A percentile compares a stretch with the other conserved stretches of the same genome.
phyloP scores from a whole-genome alignment of 2,329 filamentous ascomycete genomes.

The Neopestalotiopsis rosae region DNA sequence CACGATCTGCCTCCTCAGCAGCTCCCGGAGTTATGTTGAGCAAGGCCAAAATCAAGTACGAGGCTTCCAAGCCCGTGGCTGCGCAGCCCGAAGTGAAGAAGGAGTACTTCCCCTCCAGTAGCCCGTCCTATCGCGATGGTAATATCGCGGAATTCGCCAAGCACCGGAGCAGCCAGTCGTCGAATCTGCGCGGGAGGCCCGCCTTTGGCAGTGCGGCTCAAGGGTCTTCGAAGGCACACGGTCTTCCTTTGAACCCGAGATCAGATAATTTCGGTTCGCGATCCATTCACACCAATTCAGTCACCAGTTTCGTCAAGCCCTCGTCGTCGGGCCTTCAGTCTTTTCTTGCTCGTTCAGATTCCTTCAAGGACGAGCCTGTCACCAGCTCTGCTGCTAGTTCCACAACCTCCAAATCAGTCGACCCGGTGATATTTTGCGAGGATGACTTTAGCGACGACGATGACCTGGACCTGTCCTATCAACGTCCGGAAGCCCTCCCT shows the following conservation, averaged over 20 bases:
- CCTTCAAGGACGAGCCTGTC: conserved; percentile 50
- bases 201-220: conserved; percentile 38
- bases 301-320: conserved; percentile 23
- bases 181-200: conserved; percentile 32
- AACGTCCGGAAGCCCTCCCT: conserved; percentile 61
- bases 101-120: conserved; percentile 63
- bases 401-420: conserved; percentile 29
- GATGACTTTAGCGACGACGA: conserved; percentile 89
- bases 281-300: conserved; percentile 21
- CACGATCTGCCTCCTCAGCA: conserved; percentile 10
- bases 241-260: conserved; percentile 38
- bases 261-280: conserved; percentile 38
- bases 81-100: conserved; percentile 46
- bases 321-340: conserved; percentile 43
- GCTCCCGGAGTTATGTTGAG: conserved; percentile 32
- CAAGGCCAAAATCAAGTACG: conserved; percentile 36
- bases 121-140: conserved; percentile 48
- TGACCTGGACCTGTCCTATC: conserved; percentile 72
- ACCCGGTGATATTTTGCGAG: conserved; percentile 69
- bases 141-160: conserved; percentile 59
- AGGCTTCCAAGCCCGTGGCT: conserved; percentile 40
- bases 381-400: conserved; percentile 41
- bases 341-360: conserved; percentile 50
- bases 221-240: conserved; percentile 46
- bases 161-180: conserved; percentile 41